A percentile compares a stretch with the other conserved stretches of the same genome.
phyloP scores from a whole-genome alignment of 1,284 basidiomycete species.

The Sutorius eximius region DNA sequence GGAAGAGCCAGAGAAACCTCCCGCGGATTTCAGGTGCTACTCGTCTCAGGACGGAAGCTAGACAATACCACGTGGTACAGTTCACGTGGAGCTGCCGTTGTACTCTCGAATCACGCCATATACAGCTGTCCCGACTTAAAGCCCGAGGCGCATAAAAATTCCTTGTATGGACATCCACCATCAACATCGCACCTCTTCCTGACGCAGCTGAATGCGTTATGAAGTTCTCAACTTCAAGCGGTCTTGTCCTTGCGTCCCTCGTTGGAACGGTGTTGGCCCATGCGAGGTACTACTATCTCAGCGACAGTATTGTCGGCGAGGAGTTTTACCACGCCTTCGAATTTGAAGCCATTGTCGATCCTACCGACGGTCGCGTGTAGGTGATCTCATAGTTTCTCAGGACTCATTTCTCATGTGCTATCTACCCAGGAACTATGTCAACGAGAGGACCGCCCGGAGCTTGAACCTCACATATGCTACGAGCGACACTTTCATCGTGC shows the following conservation, averaged over 20 bases:
- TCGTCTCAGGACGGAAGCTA: neutral
- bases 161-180: neutral
- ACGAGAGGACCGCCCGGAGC: conserved; percentile 42
- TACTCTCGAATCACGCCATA: neutral
- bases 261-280: conserved; percentile 27
- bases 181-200: neutral
- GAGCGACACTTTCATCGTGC: conserved; percentile 49
- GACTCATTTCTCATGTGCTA: neutral
- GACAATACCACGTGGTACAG: neutral
- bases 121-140: neutral
- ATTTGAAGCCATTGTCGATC: conserved; percentile 47
- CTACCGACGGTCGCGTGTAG: conserved; percentile 49
- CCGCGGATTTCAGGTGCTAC: neutral
- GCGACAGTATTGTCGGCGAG: conserved; percentile 41
- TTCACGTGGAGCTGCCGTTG: neutral
- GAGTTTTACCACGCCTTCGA: conserved; percentile 44
- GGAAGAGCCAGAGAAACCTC: neutral
- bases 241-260: conserved; percentile 19
- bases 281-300: conserved; percentile 42
- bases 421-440: conserved; percentile 50
- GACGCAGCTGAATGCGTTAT: conserved; percentile 4
- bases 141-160: conserved; percentile 15
- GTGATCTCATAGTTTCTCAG: conserved; percentile 12
- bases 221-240: conserved; percentile 9
- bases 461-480: conserved; percentile 51